A percentile compares a stretch with the other conserved stretches of the same genome.
phyloP scores from a whole-genome alignment of 2,329 filamentous ascomycete species.

The Fonsecaea pugnacius region DNA sequence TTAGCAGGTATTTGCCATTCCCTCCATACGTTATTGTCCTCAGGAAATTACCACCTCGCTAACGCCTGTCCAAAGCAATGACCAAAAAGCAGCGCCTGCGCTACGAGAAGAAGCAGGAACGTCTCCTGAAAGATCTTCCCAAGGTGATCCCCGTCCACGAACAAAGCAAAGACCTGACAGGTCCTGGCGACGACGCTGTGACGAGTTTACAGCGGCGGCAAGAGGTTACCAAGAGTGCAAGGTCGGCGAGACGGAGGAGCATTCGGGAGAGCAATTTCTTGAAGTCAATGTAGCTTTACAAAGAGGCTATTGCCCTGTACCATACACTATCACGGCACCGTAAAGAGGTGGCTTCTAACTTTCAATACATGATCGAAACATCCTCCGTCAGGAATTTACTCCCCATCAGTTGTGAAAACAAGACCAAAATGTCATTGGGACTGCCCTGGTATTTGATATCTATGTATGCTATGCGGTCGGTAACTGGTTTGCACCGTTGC shows the following conservation, averaged over 20 bases:
- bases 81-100: conserved; percentile 55
- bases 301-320: background rate
- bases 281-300: conserved; percentile 47
- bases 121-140: conserved; percentile 45
- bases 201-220: conserved; percentile 45
- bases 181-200: conserved; percentile 45
- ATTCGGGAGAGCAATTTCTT: conserved; percentile 56
- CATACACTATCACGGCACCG: background rate
- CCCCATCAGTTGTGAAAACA: background rate
- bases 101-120: conserved; percentile 53
- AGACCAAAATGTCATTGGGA: background rate
- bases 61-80: conserved; percentile 36
- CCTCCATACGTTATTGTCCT: background rate
- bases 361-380: background rate
- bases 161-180: conserved; percentile 51
- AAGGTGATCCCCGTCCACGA: conserved; percentile 52
- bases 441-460: conserved; percentile 1
- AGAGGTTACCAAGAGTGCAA: conserved; percentile 51
- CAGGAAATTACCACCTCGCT: background rate
- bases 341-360: background rate
- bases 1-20: conserved; percentile 43
- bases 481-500: background rate
- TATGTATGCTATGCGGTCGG: conserved; percentile 1
- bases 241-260: conserved; percentile 50
- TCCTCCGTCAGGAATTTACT: background rate